phyloP scores from a whole-genome alignment of 75 land plant species.

The Selaginella moellendorffii region DNA sequence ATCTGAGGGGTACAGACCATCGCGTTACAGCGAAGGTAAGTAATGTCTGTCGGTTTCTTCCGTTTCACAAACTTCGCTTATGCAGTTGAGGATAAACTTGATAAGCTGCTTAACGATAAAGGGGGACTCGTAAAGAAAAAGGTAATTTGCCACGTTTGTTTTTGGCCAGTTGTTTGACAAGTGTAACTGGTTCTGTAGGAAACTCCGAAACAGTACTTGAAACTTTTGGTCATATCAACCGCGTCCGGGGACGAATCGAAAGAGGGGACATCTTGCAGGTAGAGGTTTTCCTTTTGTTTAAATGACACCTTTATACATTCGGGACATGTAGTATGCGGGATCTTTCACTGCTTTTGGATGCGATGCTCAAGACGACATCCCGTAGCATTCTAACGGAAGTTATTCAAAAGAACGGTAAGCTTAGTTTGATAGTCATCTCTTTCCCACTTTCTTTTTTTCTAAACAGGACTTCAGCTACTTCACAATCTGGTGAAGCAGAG shows the following conservation, averaged over 20 bases:
- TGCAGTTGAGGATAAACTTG: conserved; percentile 24
- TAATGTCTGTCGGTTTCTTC: no score
- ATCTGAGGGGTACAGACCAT: no score
- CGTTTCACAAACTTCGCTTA: background rate
- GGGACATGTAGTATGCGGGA: conserved; percentile 43
- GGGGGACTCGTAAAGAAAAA: conserved; percentile 63
- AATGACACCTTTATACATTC: background rate
- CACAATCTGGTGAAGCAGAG: conserved; percentile 67
- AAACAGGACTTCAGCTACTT: conserved; percentile 53
- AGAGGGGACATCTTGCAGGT: conserved; percentile 65
- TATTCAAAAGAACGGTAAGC: conserved; percentile 68
- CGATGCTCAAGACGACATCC: conserved; percentile 63
- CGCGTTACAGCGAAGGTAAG: no score
- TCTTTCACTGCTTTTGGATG: conserved; percentile 85
- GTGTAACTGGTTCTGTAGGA: conserved; percentile 36
- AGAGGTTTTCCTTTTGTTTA: no score
- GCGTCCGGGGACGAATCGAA: conserved; percentile 47
- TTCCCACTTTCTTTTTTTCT: background rate
- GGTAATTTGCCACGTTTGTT: no score
- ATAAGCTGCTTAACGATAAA: conserved; percentile 51
- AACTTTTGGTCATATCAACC: conserved; percentile 70
- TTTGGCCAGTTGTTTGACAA: background rate
- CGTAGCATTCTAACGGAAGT: conserved; percentile 56
- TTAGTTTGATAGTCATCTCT: background rate
- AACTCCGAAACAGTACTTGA: conserved; percentile 64